phyloP scores from a whole-genome alignment of 257 asterid genomes.

The Euphrasia confusa region DNA sequence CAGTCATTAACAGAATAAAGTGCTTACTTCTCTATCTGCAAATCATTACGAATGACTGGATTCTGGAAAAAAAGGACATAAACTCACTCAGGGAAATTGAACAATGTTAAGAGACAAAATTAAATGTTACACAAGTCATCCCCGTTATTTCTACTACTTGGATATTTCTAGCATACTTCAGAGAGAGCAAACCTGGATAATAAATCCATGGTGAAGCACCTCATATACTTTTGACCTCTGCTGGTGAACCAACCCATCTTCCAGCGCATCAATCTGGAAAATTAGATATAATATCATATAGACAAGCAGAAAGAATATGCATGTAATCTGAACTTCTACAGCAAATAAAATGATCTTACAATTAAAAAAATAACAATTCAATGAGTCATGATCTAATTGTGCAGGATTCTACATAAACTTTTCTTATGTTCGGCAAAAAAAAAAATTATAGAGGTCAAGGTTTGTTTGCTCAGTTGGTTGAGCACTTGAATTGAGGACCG shows the following conservation, averaged over 20 bases:
- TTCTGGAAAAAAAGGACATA: constrained; percentile 43
- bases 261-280: constrained; percentile 63
- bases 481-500: too few species aligned
- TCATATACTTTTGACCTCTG: constrained; percentile 58
- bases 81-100: constrained; percentile 26
- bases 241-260: constrained; percentile 47
- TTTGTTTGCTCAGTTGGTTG: too few species aligned
- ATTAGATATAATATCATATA: constrained; percentile 20
- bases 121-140: constrained; percentile 10
- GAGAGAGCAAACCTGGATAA: constrained; percentile 53
- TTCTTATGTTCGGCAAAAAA: constrained; percentile 7
- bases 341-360: not conserved
- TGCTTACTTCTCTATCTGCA: constrained; percentile 53
- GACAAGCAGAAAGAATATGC: constrained; percentile 15
- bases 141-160: constrained; percentile 18
- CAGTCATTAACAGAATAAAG: constrained; percentile 20
- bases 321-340: constrained; percentile 7
- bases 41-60: constrained; percentile 32
- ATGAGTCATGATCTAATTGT: constrained; percentile 7
- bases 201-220: constrained; percentile 43
- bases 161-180: constrained; percentile 1
- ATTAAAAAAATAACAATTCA: not conserved
- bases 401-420: constrained; percentile 10
- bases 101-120: constrained; percentile 22
- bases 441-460: too few species aligned